Base-by-base conservation (phyloP, 1,139 yeast species). In the Eremothecium coryli region DNA sequence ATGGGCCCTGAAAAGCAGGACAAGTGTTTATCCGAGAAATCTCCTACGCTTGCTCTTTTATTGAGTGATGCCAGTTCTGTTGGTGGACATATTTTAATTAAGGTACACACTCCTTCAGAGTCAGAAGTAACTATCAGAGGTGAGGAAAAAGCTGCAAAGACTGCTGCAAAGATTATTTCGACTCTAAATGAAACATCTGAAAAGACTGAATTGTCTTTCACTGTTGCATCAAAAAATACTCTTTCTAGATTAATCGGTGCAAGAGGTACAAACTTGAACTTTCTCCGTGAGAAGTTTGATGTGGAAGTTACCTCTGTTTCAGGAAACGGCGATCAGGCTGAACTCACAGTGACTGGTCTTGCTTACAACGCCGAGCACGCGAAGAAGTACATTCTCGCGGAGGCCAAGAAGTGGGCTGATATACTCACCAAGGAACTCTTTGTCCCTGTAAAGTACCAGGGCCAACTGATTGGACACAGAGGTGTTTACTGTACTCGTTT, bases 201-300 rank as follows among this genome's bases (percentile, higher is more conserved):
- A 16, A 48, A 51, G n/a, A 37, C 42, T 18, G 47, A 42, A 18
- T 59, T 75, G 15, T 63, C 70, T 26, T 61, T 74, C 45, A 66
- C 65, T 29, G 77, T 85, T 51, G 94, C 96, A 40, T 60, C 74
- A 2, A n/a, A n/a, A n/a, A 64, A 69, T 38, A 72, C 75, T 31
- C 66, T 88, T 40, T 71, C 93, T 27, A 77, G 93, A 60, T 68
- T 93, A 38, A 85, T 93, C 58, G 99, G 98, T 46, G 82, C 80
- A 57, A 82, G 75, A 42, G 98, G 98, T 38, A 64, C 82, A 28
- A 74, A 77, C 54, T 63, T 90, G 55, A 71, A 73, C 48, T 64
- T 73, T 36, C 61, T 85, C 45, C 71, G 80, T 46, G 85, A 82
- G n/a, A 82, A 82, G 54, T 85, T 68, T 50, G 88, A 79, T 31